phyloP scores from a whole-genome alignment of 345 rosid genomes.

The Arabidopsis suecica region DNA sequence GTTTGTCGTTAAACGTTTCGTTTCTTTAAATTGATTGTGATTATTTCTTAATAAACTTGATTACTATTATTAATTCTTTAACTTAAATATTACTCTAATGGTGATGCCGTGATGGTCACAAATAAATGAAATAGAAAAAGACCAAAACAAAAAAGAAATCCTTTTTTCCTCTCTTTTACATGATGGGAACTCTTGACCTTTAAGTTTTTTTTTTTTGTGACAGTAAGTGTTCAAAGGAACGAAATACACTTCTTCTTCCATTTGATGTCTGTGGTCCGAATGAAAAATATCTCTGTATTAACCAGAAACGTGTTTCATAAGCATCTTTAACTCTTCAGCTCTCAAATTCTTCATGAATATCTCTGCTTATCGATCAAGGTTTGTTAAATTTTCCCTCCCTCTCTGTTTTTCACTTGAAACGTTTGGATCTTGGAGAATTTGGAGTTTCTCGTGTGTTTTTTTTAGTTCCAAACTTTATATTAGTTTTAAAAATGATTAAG shows the following conservation, averaged over 20 bases:
- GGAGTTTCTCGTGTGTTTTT: neutral
- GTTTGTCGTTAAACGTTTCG: constrained; percentile 41
- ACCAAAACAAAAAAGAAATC: neutral
- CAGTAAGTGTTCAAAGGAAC: constrained; percentile 34
- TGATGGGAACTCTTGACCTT: constrained; percentile 42
- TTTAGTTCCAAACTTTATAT: neutral
- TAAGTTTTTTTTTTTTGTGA: constrained; percentile 6
- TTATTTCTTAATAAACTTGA: neutral
- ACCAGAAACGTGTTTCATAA: neutral
- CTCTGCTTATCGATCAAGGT: constrained; percentile 36
- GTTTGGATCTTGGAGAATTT: constrained; percentile 17
- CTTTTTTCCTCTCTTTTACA: constrained; percentile 28
- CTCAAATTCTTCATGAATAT: constrained; percentile 18
- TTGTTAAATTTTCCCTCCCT: constrained; percentile 7
- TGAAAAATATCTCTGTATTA: constrained; percentile 22
- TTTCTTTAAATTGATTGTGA: constrained; percentile 13
- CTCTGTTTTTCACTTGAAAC: constrained; percentile 1
- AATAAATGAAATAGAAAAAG: constrained; percentile 13
- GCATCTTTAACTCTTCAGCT: neutral
- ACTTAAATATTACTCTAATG: constrained; percentile 25
- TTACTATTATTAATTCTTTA: neutral
- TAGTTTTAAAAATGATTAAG: constrained; percentile 11
- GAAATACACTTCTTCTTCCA: constrained; percentile 19
- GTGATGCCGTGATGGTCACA: constrained; percentile 18
- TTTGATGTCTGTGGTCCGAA: constrained; percentile 14